Evolutionary conservation across 2,329 filamentous ascomycete genomes (phyloP).

Genomic region (Xylariaceae sp.): DNA sequence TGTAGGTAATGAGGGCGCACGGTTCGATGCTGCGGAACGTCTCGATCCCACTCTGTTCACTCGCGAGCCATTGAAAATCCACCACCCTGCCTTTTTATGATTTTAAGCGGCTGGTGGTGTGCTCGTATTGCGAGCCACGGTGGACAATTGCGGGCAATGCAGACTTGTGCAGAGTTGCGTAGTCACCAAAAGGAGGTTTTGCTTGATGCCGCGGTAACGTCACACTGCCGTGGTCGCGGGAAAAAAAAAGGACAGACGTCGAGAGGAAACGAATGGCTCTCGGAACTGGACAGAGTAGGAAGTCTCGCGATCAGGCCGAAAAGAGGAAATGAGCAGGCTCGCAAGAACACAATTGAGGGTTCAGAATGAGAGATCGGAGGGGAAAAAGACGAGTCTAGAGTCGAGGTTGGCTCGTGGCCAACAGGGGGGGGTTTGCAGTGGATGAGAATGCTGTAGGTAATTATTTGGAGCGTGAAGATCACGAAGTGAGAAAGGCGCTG

Average conservation of each 20-base stretch:
- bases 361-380: too few relatives aligned
- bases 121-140: conserved; percentile 10
- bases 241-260: conserved; percentile 5
- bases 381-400: background rate
- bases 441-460: background rate
- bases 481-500: background rate
- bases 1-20: background rate
- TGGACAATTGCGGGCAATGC: background rate
- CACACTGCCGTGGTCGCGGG: conserved; percentile 10
- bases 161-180: background rate
- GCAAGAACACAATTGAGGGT: background rate
- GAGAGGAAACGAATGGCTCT: conserved; percentile 5
- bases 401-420: background rate
- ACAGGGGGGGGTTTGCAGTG: background rate
- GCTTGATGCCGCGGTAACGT: conserved; percentile 12
- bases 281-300: background rate
- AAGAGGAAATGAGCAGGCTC: background rate
- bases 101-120: background rate
- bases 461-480: background rate
- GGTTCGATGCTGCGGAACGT: conserved; percentile 4
- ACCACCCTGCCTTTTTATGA: conserved; percentile 7
- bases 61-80: conserved; percentile 12
- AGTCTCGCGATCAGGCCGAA: background rate
- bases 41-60: conserved; percentile 12
- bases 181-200: background rate